These are phyloP conservation scores for Trichoderma cornu-damae DNA, from an alignment of 2,329 filamentous ascomycete genomes.

Conservation along the genomic window DNA sequence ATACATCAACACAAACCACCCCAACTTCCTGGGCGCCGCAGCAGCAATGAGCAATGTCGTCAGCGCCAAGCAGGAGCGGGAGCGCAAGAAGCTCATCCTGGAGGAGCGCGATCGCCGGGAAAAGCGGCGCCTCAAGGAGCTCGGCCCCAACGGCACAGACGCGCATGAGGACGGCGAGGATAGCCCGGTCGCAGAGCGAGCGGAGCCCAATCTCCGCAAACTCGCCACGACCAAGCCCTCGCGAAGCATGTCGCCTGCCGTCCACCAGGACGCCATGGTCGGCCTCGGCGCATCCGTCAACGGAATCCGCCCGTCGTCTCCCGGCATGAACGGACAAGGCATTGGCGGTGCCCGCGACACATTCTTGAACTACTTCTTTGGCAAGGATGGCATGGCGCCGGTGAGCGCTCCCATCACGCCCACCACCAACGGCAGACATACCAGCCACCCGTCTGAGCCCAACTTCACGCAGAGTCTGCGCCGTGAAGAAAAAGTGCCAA, in stretches of 20 bases:
- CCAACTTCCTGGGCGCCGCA: constrained; percentile 94
- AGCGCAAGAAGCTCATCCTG: constrained; percentile 71
- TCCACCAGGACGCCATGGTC: constrained; percentile 62
- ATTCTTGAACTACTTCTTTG: constrained; percentile 98
- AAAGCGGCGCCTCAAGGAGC: constrained; percentile 73
- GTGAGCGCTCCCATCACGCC: constrained; percentile 35
- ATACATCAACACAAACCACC: constrained; percentile 99
- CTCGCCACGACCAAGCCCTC: constrained; percentile 38
- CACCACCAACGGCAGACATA: constrained; percentile 51
- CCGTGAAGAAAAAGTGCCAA: constrained; percentile 56
- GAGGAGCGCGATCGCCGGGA: constrained; percentile 86
- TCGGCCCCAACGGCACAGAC: constrained; percentile 72
- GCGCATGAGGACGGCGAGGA: constrained; percentile 61
- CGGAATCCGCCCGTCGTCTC: constrained; percentile 43
- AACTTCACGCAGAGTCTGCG: constrained; percentile 80
- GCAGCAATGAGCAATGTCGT: constrained; percentile 98
- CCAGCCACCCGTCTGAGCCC: constrained; percentile 72
- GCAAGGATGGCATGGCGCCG: constrained; percentile 69
- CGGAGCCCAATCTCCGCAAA: constrained; percentile 45
- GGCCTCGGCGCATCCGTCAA: constrained; percentile 64
- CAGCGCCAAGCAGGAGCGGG: constrained; percentile 87
- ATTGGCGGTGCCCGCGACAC: constrained; percentile 71
- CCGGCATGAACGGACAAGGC: constrained; percentile 55
- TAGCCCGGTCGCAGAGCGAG: constrained; percentile 43
- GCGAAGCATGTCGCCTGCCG: constrained; percentile 77